These are phyloP conservation scores for Aegilops bicornis DNA, from an alignment of 176 grass and related monocot species.

Conservation along the genomic window DNA sequence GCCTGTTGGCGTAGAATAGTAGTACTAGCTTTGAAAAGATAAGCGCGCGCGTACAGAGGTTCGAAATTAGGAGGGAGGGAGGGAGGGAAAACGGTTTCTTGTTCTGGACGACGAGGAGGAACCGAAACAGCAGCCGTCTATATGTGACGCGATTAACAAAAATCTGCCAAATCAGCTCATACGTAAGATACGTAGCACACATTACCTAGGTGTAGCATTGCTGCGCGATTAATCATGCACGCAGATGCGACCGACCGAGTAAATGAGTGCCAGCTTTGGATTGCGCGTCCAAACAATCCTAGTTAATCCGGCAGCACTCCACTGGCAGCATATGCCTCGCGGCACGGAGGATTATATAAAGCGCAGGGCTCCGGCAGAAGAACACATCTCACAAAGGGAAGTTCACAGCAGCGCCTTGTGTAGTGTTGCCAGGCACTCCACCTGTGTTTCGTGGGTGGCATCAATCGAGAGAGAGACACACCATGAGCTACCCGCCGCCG, in stretches of 20 bases:
- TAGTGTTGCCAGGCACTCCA: too few species aligned
- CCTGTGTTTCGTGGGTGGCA: not conserved
- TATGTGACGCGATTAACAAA: not conserved
- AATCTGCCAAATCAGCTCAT: too few species aligned
- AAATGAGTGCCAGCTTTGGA: not conserved
- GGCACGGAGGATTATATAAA: not conserved
- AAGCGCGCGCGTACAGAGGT: not conserved
- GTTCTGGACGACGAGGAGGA: not conserved
- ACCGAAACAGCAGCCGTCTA: not conserved
- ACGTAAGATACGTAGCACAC: too few species aligned
- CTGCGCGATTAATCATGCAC: not conserved
- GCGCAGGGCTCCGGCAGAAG: not conserved
- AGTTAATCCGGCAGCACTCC: not conserved
- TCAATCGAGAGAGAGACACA: not conserved
- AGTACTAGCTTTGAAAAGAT: not conserved
- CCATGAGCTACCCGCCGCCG: slow-evolving; percentile 36
- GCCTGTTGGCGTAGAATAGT: too few species aligned
- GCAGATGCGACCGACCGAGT: not conserved
- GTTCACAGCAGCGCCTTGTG: too few species aligned
- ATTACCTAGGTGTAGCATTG: too few species aligned
- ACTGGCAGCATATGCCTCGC: not conserved
- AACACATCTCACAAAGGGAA: not conserved
- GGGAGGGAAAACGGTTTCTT: too few species aligned
- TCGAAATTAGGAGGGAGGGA: not conserved
- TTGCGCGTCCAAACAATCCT: not conserved